A percentile compares a stretch with the other conserved stretches of the same genome.
These are phyloP conservation scores for Amaranthus tricolor DNA, from an alignment of 179 eudicot genomes.

Conservation along the genomic window DNA sequence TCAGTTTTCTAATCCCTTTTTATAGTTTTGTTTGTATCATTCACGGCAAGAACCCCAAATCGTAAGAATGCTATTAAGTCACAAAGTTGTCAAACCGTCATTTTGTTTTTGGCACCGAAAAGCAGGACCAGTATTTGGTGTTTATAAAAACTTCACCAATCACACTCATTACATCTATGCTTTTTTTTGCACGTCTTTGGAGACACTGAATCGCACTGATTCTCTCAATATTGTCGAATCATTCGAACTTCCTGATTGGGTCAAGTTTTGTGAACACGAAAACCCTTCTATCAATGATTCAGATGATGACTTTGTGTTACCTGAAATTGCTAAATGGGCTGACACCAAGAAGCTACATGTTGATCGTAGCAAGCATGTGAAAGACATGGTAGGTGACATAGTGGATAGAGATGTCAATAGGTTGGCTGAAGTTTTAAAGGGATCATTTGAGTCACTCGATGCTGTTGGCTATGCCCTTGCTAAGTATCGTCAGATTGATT, in stretches of 20 bases:
- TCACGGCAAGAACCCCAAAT: not conserved
- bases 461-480: slow-evolving; percentile 42
- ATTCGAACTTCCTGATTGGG: slow-evolving; percentile 74
- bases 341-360: slow-evolving; percentile 35
- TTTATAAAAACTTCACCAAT: slow-evolving; percentile 3
- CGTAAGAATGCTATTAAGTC: slow-evolving; percentile 18
- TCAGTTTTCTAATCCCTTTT: not conserved
- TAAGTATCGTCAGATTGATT: slow-evolving; percentile 27
- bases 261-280: slow-evolving; percentile 43
- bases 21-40: not conserved
- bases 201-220: slow-evolving; percentile 9
- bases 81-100: slow-evolving; percentile 6
- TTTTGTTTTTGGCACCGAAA: slow-evolving; percentile 7
- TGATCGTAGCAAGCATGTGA: slow-evolving; percentile 33
- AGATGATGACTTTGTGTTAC: slow-evolving; percentile 64
- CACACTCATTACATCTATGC: slow-evolving; percentile 10
- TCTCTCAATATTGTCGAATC: slow-evolving; percentile 44
- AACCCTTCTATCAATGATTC: slow-evolving; percentile 19
- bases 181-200: slow-evolving; percentile 23
- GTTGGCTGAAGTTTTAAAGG: slow-evolving; percentile 43
- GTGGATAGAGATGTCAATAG: slow-evolving; percentile 52
- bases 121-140: slow-evolving; percentile 7
- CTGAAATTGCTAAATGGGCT: slow-evolving; percentile 55
- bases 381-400: slow-evolving; percentile 33
- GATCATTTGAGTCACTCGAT: slow-evolving; percentile 42